Percentiles rank a stretch among this genome's conserved stretches.
phyloP scores from a whole-genome alignment of 345 rosid species.

The Trapa incisa region DNA sequence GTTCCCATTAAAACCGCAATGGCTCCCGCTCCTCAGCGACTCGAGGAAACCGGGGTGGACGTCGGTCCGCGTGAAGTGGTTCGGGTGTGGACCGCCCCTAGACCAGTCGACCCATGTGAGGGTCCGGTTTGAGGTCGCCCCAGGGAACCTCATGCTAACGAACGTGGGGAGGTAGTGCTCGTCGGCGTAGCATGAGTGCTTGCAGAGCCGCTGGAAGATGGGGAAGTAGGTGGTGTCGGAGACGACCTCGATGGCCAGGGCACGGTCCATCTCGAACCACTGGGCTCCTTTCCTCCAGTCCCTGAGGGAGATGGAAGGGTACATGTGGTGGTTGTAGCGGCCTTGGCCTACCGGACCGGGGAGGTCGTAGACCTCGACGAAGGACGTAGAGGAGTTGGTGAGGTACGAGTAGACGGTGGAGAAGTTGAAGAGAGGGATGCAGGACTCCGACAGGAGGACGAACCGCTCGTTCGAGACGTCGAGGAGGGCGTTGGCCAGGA shows the following conservation, averaged over 20 bases:
- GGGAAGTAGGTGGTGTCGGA: conserved; percentile 25
- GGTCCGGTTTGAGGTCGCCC: conserved; percentile 23
- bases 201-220: conserved; percentile 21
- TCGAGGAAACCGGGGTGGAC: conserved; percentile 30
- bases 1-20: conserved; percentile 37
- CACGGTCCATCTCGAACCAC: conserved; percentile 39
- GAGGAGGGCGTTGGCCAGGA: conserved; percentile 37
- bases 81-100: conserved; percentile 32
- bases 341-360: conserved; percentile 22
- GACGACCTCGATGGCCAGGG: conserved; percentile 24
- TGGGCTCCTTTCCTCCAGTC: conserved; percentile 41
- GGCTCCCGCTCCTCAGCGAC: conserved; percentile 38
- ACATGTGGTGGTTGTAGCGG: conserved; percentile 20
- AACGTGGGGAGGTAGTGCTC: conserved; percentile 38
- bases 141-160: conserved; percentile 13
- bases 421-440: conserved; percentile 42
- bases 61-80: conserved; percentile 16
- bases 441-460: conserved; percentile 32
- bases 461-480: conserved; percentile 37
- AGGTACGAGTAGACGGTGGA: conserved; percentile 29
- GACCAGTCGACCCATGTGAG: conserved; percentile 42
- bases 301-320: conserved; percentile 14
- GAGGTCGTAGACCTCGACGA: conserved; percentile 22
- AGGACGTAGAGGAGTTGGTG: conserved; percentile 19
- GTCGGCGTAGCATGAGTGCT: conserved; percentile 23